Conservation (phyloP, 768 basidiomycete genomes). For the Tylopilus vinaceipallidus region DNA sequence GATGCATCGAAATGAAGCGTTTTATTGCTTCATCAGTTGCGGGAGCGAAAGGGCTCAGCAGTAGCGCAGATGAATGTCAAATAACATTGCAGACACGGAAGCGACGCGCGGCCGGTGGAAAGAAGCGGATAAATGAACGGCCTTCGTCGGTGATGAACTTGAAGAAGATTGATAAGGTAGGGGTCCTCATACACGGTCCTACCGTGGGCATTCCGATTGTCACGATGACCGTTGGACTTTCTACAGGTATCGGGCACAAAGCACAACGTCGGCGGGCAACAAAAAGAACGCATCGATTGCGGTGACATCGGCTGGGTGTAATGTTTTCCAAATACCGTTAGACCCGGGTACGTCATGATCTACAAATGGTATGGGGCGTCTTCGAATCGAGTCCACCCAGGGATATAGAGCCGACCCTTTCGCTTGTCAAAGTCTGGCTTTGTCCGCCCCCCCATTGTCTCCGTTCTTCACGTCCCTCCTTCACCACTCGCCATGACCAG, state of each 20-base stretch:
- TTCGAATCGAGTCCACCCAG: neutral
- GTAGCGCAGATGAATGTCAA: neutral
- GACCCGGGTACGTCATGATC: slow-evolving; percentile 7
- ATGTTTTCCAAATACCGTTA: no score
- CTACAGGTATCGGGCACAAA: no score
- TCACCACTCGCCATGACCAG: slow-evolving; percentile 23
- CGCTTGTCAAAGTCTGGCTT: slow-evolving; percentile 6
- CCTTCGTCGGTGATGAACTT: no score
- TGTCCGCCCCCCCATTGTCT: slow-evolving; percentile 2
- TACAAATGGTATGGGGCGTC: slow-evolving; percentile 6
- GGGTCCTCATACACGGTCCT: no score
- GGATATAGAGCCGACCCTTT: slow-evolving; percentile 21
- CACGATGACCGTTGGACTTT: no score
- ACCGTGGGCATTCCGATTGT: no score
- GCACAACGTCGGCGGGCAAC: no score
- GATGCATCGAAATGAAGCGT: no score
- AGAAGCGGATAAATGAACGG: no score
- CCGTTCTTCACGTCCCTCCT: slow-evolving; percentile 1
- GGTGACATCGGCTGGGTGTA: no score
- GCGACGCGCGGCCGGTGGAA: neutral
- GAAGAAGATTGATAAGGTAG: no score
- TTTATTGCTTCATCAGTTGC: neutral
- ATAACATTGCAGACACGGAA: neutral
- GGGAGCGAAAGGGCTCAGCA: neutral
- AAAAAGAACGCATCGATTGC: no score